These are phyloP conservation scores for Cladophialophora immunda DNA, from an alignment of 2,329 filamentous ascomycete species.

Conservation along the genomic window DNA sequence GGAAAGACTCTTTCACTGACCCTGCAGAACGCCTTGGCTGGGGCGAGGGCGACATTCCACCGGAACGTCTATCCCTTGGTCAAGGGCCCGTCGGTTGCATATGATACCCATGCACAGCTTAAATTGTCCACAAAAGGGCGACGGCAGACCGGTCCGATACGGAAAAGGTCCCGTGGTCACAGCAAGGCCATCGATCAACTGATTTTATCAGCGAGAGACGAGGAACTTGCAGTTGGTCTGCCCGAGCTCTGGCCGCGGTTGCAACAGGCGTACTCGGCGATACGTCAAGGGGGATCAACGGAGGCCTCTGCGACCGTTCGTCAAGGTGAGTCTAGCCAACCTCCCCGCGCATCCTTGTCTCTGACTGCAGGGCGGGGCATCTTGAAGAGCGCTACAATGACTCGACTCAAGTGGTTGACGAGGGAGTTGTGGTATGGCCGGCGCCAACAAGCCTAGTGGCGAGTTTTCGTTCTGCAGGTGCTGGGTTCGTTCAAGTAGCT, in stretches of 20 bases:
- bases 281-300: neutral
- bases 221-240: neutral
- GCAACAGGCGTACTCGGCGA: neutral
- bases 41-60: neutral
- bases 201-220: neutral
- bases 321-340: neutral
- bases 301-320: neutral
- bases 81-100: neutral
- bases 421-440: neutral
- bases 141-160: slow-evolving; percentile 20
- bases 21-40: neutral
- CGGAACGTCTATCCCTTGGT: neutral
- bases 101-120: neutral
- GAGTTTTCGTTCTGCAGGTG: neutral
- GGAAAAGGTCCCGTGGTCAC: neutral
- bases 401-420: neutral
- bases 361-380: neutral
- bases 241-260: neutral
- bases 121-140: neutral
- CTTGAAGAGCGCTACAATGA: neutral
- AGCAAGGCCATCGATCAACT: neutral
- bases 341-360: neutral
- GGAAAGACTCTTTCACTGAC: neutral
- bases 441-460: neutral
- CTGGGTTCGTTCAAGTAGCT: neutral